phyloP scores from a whole-genome alignment of 257 asterid species.

The Nicotiana obtusifolia region DNA sequence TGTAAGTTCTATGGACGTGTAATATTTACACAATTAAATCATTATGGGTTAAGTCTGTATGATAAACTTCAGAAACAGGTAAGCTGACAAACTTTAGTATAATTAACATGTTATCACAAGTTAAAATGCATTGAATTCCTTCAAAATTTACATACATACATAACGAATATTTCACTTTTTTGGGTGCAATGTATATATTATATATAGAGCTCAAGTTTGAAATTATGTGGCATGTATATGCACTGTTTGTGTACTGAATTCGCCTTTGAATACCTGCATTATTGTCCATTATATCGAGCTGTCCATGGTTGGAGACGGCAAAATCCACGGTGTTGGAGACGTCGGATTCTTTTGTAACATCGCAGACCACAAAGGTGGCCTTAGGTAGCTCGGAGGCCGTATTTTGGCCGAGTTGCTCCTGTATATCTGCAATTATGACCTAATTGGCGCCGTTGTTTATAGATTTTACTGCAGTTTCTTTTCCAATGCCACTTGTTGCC shows the following conservation, averaged over 20 bases:
- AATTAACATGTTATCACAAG: background rate
- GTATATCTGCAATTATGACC: slow-evolving; percentile 66
- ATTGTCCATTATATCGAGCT: slow-evolving; percentile 80
- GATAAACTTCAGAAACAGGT: background rate
- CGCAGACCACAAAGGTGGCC: slow-evolving; percentile 60
- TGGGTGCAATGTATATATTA: too few relatives aligned
- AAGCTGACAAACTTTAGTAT: background rate
- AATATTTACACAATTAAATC: background rate
- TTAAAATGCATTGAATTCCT: too few relatives aligned
- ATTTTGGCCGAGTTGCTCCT: slow-evolving; percentile 36
- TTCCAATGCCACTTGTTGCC: slow-evolving; percentile 80
- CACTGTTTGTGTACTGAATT: background rate
- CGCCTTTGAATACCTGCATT: slow-evolving; percentile 48
- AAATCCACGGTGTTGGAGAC: slow-evolving; percentile 59
- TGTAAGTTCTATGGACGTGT: background rate
- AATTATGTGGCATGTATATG: background rate
- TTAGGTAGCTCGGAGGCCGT: slow-evolving; percentile 44
- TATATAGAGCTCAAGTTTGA: too few relatives aligned
- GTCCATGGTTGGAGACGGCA: slow-evolving; percentile 50
- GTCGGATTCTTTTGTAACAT: slow-evolving; percentile 61
- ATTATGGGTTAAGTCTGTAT: background rate
- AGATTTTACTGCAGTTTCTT: slow-evolving; percentile 69
- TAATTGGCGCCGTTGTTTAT: slow-evolving; percentile 55
- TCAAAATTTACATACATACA: too few relatives aligned
- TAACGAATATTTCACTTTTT: too few relatives aligned